A percentile compares a stretch with the other conserved stretches of the same genome.
These are phyloP conservation scores for Fomitopsis pulvina DNA, from an alignment of 768 basidiomycete genomes.

Conservation along the genomic window DNA sequence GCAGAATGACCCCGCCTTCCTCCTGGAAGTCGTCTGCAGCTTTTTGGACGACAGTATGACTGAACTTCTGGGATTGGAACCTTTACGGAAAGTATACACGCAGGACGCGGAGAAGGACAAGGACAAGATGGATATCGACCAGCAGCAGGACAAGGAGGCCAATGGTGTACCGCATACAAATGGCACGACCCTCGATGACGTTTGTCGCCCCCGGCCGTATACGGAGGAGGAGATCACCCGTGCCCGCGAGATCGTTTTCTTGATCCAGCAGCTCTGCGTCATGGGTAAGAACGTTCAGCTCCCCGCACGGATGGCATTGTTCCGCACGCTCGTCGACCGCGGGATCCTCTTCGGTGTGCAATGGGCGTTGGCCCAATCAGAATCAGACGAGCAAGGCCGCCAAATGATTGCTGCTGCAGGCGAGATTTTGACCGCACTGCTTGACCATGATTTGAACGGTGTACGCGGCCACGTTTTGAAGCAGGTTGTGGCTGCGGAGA, in stretches of 20 bases:
- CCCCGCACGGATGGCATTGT: constrained; percentile 76
- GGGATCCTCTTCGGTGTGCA: constrained; percentile 89
- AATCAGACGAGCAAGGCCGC: constrained; percentile 41
- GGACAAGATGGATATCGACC: constrained; percentile 27
- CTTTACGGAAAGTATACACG: background rate
- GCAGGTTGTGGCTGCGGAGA: constrained; percentile 67
- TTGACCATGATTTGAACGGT: constrained; percentile 88
- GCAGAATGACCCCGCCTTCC: constrained; percentile 67
- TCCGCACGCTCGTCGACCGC: constrained; percentile 80
- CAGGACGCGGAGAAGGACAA: constrained; percentile 19
- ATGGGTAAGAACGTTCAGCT: constrained; percentile 98
- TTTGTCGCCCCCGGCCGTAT: constrained; percentile 20
- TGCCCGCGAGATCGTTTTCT: constrained; percentile 73
- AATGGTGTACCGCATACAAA: constrained; percentile 47
- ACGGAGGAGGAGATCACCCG: constrained; percentile 48
- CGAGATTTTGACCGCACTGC: constrained; percentile 75
- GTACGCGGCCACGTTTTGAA: constrained; percentile 81
- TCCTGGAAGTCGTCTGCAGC: constrained; percentile 69
- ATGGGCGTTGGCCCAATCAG: constrained; percentile 77
- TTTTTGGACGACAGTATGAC: constrained; percentile 68
- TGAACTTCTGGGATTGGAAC: constrained; percentile 11
- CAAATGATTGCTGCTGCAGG: constrained; percentile 76
- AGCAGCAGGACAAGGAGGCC: constrained; percentile 28
- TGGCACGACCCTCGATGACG: constrained; percentile 14
- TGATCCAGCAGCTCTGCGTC: constrained; percentile 86